Base-by-base conservation (phyloP, 768 basidiomycete genomes). In the Mycena vulgaris region DNA sequence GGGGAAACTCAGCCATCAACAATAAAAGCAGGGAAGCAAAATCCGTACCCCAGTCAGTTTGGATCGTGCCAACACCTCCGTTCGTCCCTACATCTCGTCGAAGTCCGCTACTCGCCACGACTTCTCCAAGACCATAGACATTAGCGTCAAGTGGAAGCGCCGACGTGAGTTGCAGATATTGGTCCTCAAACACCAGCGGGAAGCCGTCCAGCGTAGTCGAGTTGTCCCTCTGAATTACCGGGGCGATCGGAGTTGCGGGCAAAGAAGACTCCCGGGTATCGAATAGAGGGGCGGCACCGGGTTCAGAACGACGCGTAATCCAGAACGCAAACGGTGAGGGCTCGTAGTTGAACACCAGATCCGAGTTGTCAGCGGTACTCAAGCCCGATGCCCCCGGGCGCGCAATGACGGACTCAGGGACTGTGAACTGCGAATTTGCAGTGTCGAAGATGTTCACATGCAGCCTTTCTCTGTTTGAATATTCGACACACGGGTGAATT, bases 101-200 rank as follows among this genome's bases (percentile, higher is more conserved):
- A 77, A 92, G 90, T 17, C 92, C 92, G 68, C 90, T 91, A 75
- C 88, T 89, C 3, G 91, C 86, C 19, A 93, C 82, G 5, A 89
- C 88, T 78, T 95, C 93, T 6, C 94, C 93, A 47, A 95, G 79
- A 7, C 94, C 94, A 73, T 94, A 95, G 63, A 95, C 86, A 75
- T 95, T 94, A 7, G 93, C 86, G 47, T 85, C 83, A 19, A 85
- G 77, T 0, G 93, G 92, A 3, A 95, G 81, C 0, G 90, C 86
- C 9, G 92, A 92, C 3, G 92, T 82, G 33, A 95, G 71, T 89
- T 94, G 92, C 30, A 95, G 84, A 77, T 94, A 95, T 75, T 91
- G 91, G 69, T 94, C 89, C 73, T 94, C 93, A 75, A 94, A 94
- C 21, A 95, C 87, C 14, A 95, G 82, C 0, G 90, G 88, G 66